These are phyloP conservation scores for Saccharomyces pastorianus DNA, from an alignment of 1,139 yeast genomes.

Conservation along the genomic window DNA sequence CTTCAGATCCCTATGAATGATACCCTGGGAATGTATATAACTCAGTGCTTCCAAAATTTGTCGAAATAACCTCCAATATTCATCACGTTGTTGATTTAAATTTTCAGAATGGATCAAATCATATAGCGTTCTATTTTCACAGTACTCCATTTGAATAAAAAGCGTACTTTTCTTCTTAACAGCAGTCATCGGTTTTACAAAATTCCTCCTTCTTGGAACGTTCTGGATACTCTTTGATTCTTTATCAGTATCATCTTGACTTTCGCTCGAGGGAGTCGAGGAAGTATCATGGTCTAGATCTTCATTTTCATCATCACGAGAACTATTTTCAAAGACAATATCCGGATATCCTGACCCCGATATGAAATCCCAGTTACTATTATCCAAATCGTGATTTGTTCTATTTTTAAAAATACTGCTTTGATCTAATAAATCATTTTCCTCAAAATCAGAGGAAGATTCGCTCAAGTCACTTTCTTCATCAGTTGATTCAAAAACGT, in stretches of 20 bases:
- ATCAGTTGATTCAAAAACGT: constrained; percentile 31
- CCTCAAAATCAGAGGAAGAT: constrained; percentile 9
- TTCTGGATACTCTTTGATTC: neutral
- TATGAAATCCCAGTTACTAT: constrained; percentile 46
- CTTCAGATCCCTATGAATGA: constrained; percentile 89
- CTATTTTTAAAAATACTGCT: constrained; percentile 26
- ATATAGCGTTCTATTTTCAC: constrained; percentile 83
- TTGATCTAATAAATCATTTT: constrained; percentile 21
- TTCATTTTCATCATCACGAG: constrained; percentile 26
- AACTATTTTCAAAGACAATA: constrained; percentile 49
- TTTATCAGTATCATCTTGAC: constrained; percentile 4
- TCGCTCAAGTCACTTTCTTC: constrained; percentile 21
- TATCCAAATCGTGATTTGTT: constrained; percentile 18
- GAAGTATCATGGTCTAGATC: constrained; percentile 1
- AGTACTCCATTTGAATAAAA: constrained; percentile 95
- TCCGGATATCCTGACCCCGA: constrained; percentile 56
- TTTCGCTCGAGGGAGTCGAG: constrained; percentile 3
- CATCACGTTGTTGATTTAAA: constrained; percentile 61
- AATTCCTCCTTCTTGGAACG: constrained; percentile 26
- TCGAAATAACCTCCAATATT: constrained; percentile 82
- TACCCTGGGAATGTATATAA: constrained; percentile 88
- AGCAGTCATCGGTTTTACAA: constrained; percentile 14
- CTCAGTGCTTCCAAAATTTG: constrained; percentile 86
- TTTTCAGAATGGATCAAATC: constrained; percentile 74
- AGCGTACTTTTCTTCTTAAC: constrained; percentile 41